Evolutionary conservation across 495 filamentous ascomycete genomes (phyloP), one percentile per base, ranked within the genome.

Genomic region (Aspergillus funiculosus): DNA sequence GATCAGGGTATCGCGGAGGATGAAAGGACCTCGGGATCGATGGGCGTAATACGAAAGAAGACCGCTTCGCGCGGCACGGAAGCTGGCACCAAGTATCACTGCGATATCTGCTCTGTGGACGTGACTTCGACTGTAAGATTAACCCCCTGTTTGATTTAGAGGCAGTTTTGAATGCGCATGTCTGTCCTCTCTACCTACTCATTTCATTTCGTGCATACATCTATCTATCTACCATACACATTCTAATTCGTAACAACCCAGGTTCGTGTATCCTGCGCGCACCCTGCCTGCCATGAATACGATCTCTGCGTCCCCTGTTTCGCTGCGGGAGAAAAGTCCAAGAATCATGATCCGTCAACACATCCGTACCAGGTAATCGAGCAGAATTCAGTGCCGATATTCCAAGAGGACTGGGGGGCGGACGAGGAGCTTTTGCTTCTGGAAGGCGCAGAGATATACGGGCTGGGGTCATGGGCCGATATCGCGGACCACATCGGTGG

Each of bases 41-140:
- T 97, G 91, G 91, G 90, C 59, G 85, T 95, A 61, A 95, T 96
- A 68, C 83, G 89, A 61, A 95, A 95, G 76, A 96, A 95, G 71
- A 90, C 87, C 46, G 86, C 87, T 51, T 78, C 84, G 47, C 79
- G 88, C 58, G 87, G 88, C 32, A 90, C 85, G 8, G 91, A 95
- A 57, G 89, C 90, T 15, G 91, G 91, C 46, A 84, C 91, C 34
- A 94, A 95, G 60, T 95, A 89, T 56, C 86, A 94, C 42, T 97
- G 91, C 72, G 91, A 99, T 65, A 81, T 94, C 53, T 99, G 92
- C 61, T 92, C 86, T 29, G 82, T 83, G 47, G 92, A 99, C 61
- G 94, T 97, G 51, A 95, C 90, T 8, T 90, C 89, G 15, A 96
- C 90, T 31, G 90, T 95, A 78, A 66, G 80, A 11, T 9, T 27